Conservation (phyloP, 1,284 basidiomycete species). For the Cutaneotrichosporon cavernicola region DNA sequence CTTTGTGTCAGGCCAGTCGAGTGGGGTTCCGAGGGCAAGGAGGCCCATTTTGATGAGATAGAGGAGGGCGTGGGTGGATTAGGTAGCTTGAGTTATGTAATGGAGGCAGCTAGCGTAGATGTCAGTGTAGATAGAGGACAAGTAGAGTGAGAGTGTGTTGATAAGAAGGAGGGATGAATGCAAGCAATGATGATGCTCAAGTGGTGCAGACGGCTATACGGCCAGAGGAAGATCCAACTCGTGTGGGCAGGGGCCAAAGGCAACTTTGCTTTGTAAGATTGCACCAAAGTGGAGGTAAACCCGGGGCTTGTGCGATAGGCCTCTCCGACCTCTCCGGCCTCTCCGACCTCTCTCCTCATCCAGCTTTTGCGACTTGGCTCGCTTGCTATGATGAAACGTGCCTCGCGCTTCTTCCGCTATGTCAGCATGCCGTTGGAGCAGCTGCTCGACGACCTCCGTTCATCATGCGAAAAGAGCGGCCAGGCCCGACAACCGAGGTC, state of each 20-base stretch:
- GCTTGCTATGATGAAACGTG: no score
- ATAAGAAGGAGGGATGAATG: background rate
- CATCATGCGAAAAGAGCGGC: no score
- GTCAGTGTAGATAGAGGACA: background rate
- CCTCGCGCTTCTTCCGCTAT: no score
- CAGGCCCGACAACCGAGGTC: no score
- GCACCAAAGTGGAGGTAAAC: background rate
- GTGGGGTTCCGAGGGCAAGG: constrained; percentile 88
- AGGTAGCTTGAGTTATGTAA: background rate
- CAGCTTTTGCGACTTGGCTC: no score
- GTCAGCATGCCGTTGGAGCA: no score
- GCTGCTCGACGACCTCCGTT: no score
- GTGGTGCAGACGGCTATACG: no score
- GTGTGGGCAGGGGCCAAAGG: background rate
- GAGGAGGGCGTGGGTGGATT: background rate
- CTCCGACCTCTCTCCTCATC: no score
- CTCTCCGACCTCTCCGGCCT: no score
- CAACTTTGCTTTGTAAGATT: constrained; percentile 1
- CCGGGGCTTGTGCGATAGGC: no score
- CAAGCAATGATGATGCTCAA: background rate
- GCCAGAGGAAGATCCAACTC: no score
- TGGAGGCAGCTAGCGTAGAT: background rate
- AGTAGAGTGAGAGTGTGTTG: background rate
- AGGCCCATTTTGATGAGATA: constrained; percentile 74
- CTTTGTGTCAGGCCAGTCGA: constrained; percentile 88